Conservation (phyloP, 2,329 filamentous ascomycete genomes). For the Fragosphaeria purpurea region DNA sequence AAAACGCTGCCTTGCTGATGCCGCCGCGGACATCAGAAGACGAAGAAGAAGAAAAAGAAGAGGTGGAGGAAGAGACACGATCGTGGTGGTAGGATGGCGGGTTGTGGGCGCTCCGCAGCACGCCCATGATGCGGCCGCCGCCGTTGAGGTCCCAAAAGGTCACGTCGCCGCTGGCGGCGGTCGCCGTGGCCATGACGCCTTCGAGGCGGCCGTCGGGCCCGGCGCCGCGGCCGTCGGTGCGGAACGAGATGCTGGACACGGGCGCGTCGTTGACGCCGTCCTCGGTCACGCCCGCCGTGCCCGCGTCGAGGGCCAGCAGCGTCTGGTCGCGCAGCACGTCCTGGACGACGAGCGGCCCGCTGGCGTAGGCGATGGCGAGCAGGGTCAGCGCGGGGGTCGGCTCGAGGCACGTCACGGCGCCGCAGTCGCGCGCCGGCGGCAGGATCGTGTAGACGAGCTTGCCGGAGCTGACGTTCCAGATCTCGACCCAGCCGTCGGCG, state of each 20-base stretch:
- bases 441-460: conserved; percentile 87
- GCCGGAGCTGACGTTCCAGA: conserved; percentile 92
- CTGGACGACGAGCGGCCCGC: conserved; percentile 68
- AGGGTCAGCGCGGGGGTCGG: conserved; percentile 76
- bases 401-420: conserved; percentile 77
- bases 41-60: conserved; percentile 4
- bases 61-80: conserved; percentile 4
- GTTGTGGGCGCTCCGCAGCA: conserved; percentile 81
- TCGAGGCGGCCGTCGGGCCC: conserved; percentile 76
- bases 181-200: conserved; percentile 91
- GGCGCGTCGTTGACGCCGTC: conserved; percentile 39
- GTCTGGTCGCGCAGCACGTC: conserved; percentile 71
- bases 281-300: conserved; percentile 27
- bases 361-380: conserved; percentile 77
- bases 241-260: conserved; percentile 77
- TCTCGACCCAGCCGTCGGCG: conserved; percentile 81
- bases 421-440: conserved; percentile 60
- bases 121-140: conserved; percentile 75
- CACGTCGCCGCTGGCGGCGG: conserved; percentile 69
- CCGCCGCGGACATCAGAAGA: conserved; percentile 54
- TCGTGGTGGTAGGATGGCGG: conserved; percentile 40
- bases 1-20: conserved; percentile 79
- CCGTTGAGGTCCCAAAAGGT: conserved; percentile 94
- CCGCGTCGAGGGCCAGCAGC: conserved; percentile 58
- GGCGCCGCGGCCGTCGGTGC: conserved; percentile 79